These are phyloP conservation scores for Acacia melanoxylon DNA, from an alignment of 306 rosid species.

Conservation along the genomic window DNA sequence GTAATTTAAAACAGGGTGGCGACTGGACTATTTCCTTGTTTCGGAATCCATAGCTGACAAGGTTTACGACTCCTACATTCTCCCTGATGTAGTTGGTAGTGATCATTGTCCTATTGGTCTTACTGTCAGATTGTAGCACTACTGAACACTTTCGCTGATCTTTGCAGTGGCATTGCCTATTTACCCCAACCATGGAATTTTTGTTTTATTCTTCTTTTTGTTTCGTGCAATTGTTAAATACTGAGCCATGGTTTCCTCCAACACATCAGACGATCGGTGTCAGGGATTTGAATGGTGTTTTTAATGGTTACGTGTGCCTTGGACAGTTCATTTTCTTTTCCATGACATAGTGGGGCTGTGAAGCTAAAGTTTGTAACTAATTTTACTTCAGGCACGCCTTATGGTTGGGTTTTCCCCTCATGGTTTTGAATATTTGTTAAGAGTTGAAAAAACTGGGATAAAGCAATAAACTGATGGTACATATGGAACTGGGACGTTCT, in stretches of 20 bases:
- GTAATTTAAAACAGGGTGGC: conserved; percentile 73
- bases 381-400: neutral
- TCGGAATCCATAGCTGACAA: conserved; percentile 77
- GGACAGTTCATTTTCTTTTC: neutral
- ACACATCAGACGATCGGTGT: neutral
- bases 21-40: conserved; percentile 92
- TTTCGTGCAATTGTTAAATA: neutral
- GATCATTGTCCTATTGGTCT: conserved; percentile 97
- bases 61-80: conserved; percentile 85
- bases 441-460: neutral
- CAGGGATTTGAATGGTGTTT: neutral
- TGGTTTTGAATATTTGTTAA: neutral
- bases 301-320: neutral
- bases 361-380: neutral
- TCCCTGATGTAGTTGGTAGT: conserved; percentile 80
- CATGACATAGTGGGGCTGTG: neutral
- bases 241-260: conserved; percentile 12
- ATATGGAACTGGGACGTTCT: conserved; percentile 36
- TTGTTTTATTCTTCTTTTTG: conserved; percentile 3
- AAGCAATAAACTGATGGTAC: neutral
- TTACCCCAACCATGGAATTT: conserved; percentile 4
- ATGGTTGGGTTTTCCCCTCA: neutral
- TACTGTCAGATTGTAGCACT: conserved; percentile 49
- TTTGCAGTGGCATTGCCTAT: conserved; percentile 1
- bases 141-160: conserved; percentile 1